Base-by-base conservation (phyloP, 768 basidiomycete genomes). In the Psilocybe subaeruginosa region DNA sequence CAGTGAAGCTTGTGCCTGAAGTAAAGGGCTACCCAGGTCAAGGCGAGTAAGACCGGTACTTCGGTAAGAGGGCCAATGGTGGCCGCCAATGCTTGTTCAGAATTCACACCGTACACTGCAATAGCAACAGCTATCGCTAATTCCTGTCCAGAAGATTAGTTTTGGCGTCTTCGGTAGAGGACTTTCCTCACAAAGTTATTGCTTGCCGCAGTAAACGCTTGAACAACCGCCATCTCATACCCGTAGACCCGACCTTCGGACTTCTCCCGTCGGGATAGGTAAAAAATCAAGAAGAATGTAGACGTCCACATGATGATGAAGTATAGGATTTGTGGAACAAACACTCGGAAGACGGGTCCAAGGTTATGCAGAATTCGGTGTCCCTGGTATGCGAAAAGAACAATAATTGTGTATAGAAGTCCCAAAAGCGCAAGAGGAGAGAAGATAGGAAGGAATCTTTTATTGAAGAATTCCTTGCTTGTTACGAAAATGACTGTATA, bases 121-220 rank as follows among this genome's bases (percentile, higher is more conserved):
- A 93, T 88, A 3, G 87, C 82, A 0, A 94, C 88, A 0, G 93
- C 92, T 56, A 95, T 95, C 0, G 93, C 91, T 0, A 94, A 80
- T 76, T 94, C 91, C 82, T 90, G 27, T 23, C 12, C 19, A 35
- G 46, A 60, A 6, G 19, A 41, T 50, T 9, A 23, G 29, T 61
- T 31, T 5, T 30, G 50, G 3, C 35, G 33, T 35, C 7, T 35
- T 11, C 7, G 33, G 33, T 7, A 35, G 33, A 11, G 2, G 33
- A 35, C 33, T 27, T 27, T 29, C 33, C 84, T 69, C 50, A 89
- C 88, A 62, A 90, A 89, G 66, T 92, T 93, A 68, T 92, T 93
- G 58, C 87, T 89, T 1, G 86, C 87, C 0, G 90, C 90, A 0
- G 92, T 93, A 72, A 94, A 94, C 0, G 86, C 81, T 68, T 93